These are phyloP conservation scores for Blastomyces emzantsi DNA, from an alignment of 2,329 filamentous ascomycete genomes.

Conservation along the genomic window DNA sequence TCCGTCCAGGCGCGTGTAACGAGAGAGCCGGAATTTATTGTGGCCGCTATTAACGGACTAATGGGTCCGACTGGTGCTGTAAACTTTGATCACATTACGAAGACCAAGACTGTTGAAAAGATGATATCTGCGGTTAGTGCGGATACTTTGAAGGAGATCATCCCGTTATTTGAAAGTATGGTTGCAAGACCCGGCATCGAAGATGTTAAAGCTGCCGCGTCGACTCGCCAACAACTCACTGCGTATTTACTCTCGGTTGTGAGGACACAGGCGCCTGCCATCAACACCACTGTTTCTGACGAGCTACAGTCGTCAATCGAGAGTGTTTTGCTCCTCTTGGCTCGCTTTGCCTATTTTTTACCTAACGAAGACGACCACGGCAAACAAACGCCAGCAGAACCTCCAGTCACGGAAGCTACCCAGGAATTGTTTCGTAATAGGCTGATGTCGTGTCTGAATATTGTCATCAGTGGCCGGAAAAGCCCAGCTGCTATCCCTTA, in stretches of 20 bases:
- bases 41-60: slow-evolving; percentile 56
- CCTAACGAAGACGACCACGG: slow-evolving; percentile 23
- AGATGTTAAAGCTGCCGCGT: slow-evolving; percentile 40
- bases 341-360: slow-evolving; percentile 44
- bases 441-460: slow-evolving; percentile 47
- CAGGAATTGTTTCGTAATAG: slow-evolving; percentile 47
- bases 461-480: slow-evolving; percentile 38
- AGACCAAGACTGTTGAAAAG: slow-evolving; percentile 72
- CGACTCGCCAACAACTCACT: slow-evolving; percentile 42
- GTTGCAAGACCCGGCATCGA: slow-evolving; percentile 39
- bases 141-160: slow-evolving; percentile 44
- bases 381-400: slow-evolving; percentile 28
- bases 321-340: slow-evolving; percentile 38
- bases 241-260: slow-evolving; percentile 46
- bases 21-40: slow-evolving; percentile 50
- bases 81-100: slow-evolving; percentile 79
- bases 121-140: slow-evolving; percentile 54
- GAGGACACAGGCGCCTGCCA: slow-evolving; percentile 30
- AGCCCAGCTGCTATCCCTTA: slow-evolving; percentile 32
- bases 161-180: slow-evolving; percentile 43
- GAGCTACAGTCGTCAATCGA: slow-evolving; percentile 37
- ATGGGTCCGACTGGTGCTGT: slow-evolving; percentile 60
- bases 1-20: slow-evolving; percentile 58
- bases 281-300: slow-evolving; percentile 23
- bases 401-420: slow-evolving; percentile 39